Conservation (phyloP, 768 basidiomycete species). For the Leucosporidium creatinivorum region DNA sequence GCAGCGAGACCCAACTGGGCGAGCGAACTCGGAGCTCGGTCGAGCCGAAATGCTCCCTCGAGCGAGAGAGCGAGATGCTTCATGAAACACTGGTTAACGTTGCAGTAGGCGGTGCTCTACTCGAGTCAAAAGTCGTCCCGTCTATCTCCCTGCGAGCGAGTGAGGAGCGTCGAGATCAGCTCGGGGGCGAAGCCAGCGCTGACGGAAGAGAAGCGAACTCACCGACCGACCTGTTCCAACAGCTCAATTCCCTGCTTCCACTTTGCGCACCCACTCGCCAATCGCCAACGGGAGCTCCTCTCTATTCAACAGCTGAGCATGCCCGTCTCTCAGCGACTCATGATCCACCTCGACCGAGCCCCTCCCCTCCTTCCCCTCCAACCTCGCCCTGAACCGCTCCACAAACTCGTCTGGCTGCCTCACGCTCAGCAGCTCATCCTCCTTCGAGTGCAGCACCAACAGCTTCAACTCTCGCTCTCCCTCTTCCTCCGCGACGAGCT, state of each 20-base stretch:
- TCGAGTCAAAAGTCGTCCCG: too few species aligned
- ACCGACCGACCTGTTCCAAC: too few species aligned
- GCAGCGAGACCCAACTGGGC: too few species aligned
- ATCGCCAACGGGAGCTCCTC: conserved; percentile 24
- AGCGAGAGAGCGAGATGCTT: too few species aligned
- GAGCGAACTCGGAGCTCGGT: too few species aligned
- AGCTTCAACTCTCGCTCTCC: background rate
- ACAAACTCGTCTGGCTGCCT: conserved; percentile 30
- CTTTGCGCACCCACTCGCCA: conserved; percentile 4
- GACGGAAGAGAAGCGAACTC: too few species aligned
- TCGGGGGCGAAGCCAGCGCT: too few species aligned
- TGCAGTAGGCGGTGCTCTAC: too few species aligned
- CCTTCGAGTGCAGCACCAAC: conserved; percentile 33
- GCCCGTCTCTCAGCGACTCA: conserved; percentile 26
- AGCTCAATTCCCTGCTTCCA: background rate
- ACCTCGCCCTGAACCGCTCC: conserved; percentile 10
- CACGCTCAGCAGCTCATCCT: conserved; percentile 34
- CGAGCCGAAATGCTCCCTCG: too few species aligned
- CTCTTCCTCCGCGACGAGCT: background rate
- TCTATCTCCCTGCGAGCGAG: too few species aligned
- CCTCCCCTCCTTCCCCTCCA: background rate
- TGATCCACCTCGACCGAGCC: conserved; percentile 25
- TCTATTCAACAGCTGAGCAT: conserved; percentile 31
- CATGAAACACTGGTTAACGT: too few species aligned
- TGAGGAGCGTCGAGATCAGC: too few species aligned